Evolutionary conservation across 345 rosid genomes (phyloP).

Genomic region (Populus alba): DNA sequence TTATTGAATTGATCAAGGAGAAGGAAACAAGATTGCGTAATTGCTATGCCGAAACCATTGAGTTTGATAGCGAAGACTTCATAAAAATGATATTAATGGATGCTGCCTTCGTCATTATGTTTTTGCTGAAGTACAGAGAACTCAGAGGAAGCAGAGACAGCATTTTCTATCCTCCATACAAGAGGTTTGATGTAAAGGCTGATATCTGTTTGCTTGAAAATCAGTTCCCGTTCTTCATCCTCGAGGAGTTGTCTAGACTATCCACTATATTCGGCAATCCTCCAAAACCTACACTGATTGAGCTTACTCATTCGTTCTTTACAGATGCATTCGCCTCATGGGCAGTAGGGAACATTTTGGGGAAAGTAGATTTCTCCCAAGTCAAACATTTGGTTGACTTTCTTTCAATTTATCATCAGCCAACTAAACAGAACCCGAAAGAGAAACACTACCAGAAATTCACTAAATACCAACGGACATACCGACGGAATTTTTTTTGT

Average conservation of each 20-base stretch:
- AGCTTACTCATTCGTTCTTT: not conserved
- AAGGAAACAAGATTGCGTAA: not conserved
- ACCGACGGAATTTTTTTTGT: too few relatives aligned
- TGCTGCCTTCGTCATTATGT: slow-evolving; percentile 6
- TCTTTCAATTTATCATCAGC: not conserved
- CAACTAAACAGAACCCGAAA: not conserved
- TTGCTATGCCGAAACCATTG: not conserved
- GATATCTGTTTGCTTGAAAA: too few relatives aligned
- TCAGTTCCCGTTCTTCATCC: too few relatives aligned
- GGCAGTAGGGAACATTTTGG: not conserved
- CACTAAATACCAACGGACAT: too few relatives aligned
- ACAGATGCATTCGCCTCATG: not conserved
- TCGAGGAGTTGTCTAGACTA: not conserved
- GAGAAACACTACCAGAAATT: too few relatives aligned
- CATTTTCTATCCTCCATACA: too few relatives aligned
- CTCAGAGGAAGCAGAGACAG: too few relatives aligned
- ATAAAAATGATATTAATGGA: slow-evolving; percentile 6
- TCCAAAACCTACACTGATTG: slow-evolving; percentile 2
- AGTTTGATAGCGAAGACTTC: not conserved
- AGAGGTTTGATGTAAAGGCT: too few relatives aligned
- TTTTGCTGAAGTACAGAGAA: not conserved
- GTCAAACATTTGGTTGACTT: not conserved
- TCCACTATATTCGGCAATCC: too few relatives aligned
- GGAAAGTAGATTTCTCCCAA: not conserved
- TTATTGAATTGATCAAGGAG: not conserved